phyloP scores from a whole-genome alignment of 2,329 filamentous ascomycete genomes.

The Colletotrichum sojae region DNA sequence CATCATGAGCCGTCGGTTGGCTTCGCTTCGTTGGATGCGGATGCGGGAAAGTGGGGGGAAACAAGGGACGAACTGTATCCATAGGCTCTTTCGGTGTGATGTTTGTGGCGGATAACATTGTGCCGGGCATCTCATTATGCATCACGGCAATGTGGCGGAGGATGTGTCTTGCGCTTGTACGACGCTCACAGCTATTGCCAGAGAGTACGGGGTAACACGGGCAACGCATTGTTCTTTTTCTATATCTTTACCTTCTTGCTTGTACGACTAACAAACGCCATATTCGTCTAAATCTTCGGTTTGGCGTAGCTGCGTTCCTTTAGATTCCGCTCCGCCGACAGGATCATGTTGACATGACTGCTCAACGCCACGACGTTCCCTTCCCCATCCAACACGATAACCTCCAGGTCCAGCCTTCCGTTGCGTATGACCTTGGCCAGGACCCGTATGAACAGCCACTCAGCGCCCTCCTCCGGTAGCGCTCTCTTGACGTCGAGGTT shows the following conservation, averaged over 20 bases:
- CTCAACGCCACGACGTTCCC: conserved; percentile 50
- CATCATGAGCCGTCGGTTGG: neutral
- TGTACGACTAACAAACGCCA: too few species aligned
- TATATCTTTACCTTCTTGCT: too few species aligned
- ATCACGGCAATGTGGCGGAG: too few species aligned
- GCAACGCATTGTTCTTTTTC: too few species aligned
- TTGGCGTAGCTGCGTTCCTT: conserved; percentile 28
- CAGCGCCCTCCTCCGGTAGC: conserved; percentile 76
- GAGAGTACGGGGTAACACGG: too few species aligned
- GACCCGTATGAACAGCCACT: conserved; percentile 79
- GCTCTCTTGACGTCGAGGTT: conserved; percentile 84
- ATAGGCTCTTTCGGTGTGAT: too few species aligned
- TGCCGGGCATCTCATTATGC: too few species aligned
- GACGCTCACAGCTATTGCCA: too few species aligned
- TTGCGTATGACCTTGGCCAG: conserved; percentile 77
- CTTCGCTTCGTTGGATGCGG: neutral
- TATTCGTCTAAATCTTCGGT: conserved; percentile 9
- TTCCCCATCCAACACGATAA: conserved; percentile 71
- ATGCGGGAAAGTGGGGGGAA: neutral
- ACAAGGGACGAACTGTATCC: neutral
- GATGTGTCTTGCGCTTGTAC: too few species aligned
- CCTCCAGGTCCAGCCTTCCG: conserved; percentile 81
- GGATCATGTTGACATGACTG: conserved; percentile 40
- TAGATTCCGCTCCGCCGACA: conserved; percentile 41
- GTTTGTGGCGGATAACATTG: too few species aligned